Evolutionary conservation across 1,139 yeast genomes (phyloP), one percentile per base, ranked within the genome.

Genomic region (Suhomyces coccinellae): DNA sequence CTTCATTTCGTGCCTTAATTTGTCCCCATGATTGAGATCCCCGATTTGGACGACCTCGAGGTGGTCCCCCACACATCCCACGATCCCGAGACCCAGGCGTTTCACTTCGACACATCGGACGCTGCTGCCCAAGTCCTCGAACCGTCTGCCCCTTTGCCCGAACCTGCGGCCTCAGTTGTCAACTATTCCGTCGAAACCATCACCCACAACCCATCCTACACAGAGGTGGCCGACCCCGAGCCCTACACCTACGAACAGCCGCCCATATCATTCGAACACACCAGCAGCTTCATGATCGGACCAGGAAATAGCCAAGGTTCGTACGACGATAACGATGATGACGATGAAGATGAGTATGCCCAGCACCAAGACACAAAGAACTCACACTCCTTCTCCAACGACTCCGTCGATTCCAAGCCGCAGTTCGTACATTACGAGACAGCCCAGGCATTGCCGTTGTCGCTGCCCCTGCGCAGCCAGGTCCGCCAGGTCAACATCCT

Each of bases 11-110:
- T 26, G n/a, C 29, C 29, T 8, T 12, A 10, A 26, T 26, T 26
- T n/a, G 29, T 26, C n/a, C 13, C 30, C 45, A 70, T 71, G 76
- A 71, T 71, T 47, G 75, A 71, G 48, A 71, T 71, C 38, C 76
- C 76, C 14, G 73, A 69, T 52, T 61, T 71, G 53, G 72, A 67
- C 33, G 62, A 62, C 31, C 47, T 61, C 47, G 51, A 38, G 16
- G 28, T 33, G 20, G 42, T 38, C 36, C 42, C 51, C 29, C 45
- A 24, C 17, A 16, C 30, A 14, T 22, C 17, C 29, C 29, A 26
- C 29, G n/a, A 26, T 26, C 29, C 12, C 12, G n/a, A 26, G n/a
- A 11, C 29, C 29, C 29, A 26, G 24, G 24, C 24, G 24, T 20
- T 20, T 9, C 24, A 20, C 24, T 20, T 20, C 24, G 24, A 20